Evolutionary conservation across 331 rosid genomes (phyloP), one percentile per base, ranked within the genome.

Genomic region (Acacia pycnantha): DNA sequence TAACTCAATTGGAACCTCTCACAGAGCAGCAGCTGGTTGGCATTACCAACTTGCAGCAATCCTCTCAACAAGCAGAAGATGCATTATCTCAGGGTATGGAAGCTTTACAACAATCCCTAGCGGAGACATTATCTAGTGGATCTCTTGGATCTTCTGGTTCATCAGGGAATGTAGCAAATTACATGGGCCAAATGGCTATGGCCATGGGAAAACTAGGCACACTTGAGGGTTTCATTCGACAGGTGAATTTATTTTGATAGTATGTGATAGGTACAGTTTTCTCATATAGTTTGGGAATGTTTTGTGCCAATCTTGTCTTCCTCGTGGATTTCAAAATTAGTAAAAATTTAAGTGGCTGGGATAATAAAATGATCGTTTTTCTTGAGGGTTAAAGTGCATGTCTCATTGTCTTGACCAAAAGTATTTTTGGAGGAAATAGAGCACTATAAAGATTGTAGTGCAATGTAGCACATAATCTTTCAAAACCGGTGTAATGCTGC

Each of bases 111-210:
- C 99, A 94, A 79, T 96, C 99, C 70, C 90, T 96, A 14, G 89
- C 98, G 0, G 99, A 96, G 91, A 94, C 99, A 26, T 85, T 96
- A 88, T 94, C 97, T 24, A 89, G 91, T 12, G 99, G 98, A 51
- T 79, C 92, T 68, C 97, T 88, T n/a, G 92, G 94, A 56, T 91
- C 98, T 69, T 90, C 99, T 5, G 88, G 97, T 77, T 80, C 97
- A 11, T 94, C 99, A 2, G 98, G 98, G 69, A 92, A 96, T 80
- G 99, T 96, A 41, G 98, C 99, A 19, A 94, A 92, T 86, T 96
- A 96, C 92, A 96, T 96, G 99, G 99, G 99, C 77, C 99, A 96
- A 83, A 96, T 96, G 99, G 99, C 99, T 70, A 96, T 94, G 97
- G 99, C 99, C 84, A 96, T 96, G 99, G 99, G 99, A 58, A 96